phyloP scores from a whole-genome alignment of 495 filamentous ascomycete species.

The Ramalina intermedia region DNA sequence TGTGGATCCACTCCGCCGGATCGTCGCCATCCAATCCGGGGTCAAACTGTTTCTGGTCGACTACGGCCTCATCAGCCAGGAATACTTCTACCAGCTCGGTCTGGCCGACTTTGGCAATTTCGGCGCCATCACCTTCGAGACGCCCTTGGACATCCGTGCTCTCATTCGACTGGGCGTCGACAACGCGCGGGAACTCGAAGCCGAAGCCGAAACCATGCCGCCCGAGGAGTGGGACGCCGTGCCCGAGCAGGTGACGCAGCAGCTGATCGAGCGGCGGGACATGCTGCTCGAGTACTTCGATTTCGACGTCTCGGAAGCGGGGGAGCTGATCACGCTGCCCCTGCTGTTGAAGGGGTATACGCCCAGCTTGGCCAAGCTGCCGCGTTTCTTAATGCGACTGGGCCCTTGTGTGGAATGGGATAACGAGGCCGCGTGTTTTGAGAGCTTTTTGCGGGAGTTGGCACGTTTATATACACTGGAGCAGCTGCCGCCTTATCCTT shows the following conservation, averaged over 20 bases:
- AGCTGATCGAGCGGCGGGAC: conserved; percentile 58
- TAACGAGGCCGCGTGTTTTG: conserved; percentile 74
- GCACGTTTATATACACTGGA: conserved; percentile 88
- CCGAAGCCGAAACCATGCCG: conserved; percentile 16
- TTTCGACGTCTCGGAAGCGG: conserved; percentile 63
- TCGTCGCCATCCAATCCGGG: conserved; percentile 84
- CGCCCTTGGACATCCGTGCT: conserved; percentile 54
- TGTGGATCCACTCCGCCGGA: conserved; percentile 72
- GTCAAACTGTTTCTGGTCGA: conserved; percentile 90
- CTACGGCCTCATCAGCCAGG: conserved; percentile 74
- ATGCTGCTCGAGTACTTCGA: conserved; percentile 93
- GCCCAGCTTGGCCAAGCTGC: conserved; percentile 73
- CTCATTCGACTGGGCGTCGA: conserved; percentile 61
- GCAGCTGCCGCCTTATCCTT: conserved; percentile 46
- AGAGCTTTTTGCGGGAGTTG: conserved; percentile 72
- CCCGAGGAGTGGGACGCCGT: conserved; percentile 45
- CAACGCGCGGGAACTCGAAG: conserved; percentile 14
- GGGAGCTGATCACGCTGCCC: conserved; percentile 65
- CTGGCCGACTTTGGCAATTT: conserved; percentile 96
- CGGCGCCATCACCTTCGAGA: conserved; percentile 66
- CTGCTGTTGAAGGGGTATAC: conserved; percentile 80
- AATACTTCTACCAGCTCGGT: conserved; percentile 95
- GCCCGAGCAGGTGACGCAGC: conserved; percentile 41
- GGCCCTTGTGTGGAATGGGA: conserved; percentile 84
- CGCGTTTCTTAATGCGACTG: conserved; percentile 72